phyloP scores from a whole-genome alignment of 768 basidiomycete species.

The Boletus insuetus region DNA sequence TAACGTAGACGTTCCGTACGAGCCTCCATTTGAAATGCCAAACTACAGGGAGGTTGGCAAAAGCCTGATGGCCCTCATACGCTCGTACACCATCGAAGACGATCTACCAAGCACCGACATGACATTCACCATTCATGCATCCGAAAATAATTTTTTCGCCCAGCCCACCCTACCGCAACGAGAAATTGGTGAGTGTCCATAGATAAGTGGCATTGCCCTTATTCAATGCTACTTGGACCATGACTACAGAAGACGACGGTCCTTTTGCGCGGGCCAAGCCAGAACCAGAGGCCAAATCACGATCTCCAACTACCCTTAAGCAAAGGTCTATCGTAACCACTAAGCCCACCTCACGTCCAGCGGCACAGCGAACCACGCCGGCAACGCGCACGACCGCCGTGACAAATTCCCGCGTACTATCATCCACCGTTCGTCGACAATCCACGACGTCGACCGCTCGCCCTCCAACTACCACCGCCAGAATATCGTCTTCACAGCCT shows the following conservation, averaged over 20 bases:
- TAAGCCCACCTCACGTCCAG: conserved; percentile 6
- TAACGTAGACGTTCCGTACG: conserved; percentile 38
- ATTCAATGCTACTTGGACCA: not conserved
- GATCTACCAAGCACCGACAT: conserved; percentile 15
- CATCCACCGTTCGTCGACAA: conserved; percentile 13
- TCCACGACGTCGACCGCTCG: conserved; percentile 6
- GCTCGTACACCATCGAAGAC: conserved; percentile 36
- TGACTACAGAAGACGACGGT: conserved; percentile 26
- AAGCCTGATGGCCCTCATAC: conserved; percentile 35
- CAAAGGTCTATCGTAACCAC: not conserved
- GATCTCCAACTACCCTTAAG: not conserved
- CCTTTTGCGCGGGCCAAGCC: conserved; percentile 23
- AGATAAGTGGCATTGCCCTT: not conserved
- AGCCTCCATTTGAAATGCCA: conserved; percentile 49
- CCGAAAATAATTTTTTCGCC: conserved; percentile 24
- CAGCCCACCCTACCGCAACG: conserved; percentile 14
- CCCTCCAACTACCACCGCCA: conserved; percentile 1
- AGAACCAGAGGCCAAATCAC: conserved; percentile 6
- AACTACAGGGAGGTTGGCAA: conserved; percentile 44
- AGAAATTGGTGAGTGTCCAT: conserved; percentile 24
- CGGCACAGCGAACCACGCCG: conserved; percentile 3
- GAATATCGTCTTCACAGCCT: conserved; percentile 18
- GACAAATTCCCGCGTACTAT: conserved; percentile 5
- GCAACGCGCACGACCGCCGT: not conserved
- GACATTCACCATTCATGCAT: conserved; percentile 20